Conservation (phyloP, 805 yeast genomes). For the Barnettozyma botsteinii region DNA sequence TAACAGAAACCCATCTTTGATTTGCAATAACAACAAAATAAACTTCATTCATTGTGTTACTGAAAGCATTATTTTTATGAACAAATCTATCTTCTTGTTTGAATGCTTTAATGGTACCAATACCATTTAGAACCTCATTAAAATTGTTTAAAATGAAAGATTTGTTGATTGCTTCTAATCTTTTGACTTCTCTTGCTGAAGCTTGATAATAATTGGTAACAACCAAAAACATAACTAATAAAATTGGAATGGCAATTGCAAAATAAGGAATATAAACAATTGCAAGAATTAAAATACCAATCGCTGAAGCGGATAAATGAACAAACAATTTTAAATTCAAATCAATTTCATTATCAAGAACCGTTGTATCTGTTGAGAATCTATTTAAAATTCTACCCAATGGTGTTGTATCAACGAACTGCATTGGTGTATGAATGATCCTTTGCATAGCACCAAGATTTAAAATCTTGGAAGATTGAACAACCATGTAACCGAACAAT, state of each 20-base stretch:
- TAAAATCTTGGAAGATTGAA: conserved; percentile 12
- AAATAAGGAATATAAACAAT: conserved; percentile 70
- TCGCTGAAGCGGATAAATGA: conserved; percentile 37
- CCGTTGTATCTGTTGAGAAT: conserved; percentile 78
- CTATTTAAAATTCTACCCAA: conserved; percentile 76
- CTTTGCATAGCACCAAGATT: conserved; percentile 46
- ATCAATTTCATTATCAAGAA: conserved; percentile 67
- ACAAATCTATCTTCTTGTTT: conserved; percentile 39
- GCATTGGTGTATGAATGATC: conserved; percentile 69
- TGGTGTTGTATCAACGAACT: conserved; percentile 77
- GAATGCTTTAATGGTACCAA: conserved; percentile 57
- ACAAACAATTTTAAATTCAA: conserved; percentile 55
- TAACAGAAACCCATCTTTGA: conserved; percentile 66
- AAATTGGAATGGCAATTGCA: conserved; percentile 53
- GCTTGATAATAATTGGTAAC: conserved; percentile 56
- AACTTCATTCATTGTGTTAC: conserved; percentile 64
- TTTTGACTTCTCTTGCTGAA: conserved; percentile 67
- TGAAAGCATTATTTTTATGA: conserved; percentile 35
- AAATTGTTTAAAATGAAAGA: conserved; percentile 66
- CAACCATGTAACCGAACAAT: conserved; percentile 10
- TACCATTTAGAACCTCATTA: conserved; percentile 62
- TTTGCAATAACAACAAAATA: conserved; percentile 51
- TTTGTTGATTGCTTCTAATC: conserved; percentile 66
- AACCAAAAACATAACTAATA: conserved; percentile 31
- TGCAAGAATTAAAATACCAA: conserved; percentile 57